These are phyloP conservation scores for Artomyces pyxidatus DNA, from an alignment of 768 basidiomycete genomes.

Conservation along the genomic window DNA sequence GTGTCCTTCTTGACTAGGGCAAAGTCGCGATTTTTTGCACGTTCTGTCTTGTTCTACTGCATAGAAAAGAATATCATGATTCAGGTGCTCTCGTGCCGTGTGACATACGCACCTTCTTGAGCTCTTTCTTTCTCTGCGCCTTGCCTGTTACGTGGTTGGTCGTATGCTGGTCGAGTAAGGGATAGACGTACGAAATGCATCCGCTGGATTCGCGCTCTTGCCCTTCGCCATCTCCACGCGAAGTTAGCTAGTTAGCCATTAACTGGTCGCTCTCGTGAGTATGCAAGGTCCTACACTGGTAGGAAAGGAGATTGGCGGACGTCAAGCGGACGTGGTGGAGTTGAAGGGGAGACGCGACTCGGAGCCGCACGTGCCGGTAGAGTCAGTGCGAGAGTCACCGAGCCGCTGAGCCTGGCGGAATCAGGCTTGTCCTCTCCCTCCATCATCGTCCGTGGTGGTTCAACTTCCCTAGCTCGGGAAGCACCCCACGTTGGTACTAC, in stretches of 20 bases:
- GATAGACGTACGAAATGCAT: slow-evolving; percentile 67
- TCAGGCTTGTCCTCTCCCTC: slow-evolving; percentile 12
- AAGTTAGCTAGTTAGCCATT: too few species aligned
- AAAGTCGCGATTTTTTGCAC: slow-evolving; percentile 78
- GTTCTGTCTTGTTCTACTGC: slow-evolving; percentile 85
- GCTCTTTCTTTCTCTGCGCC: slow-evolving; percentile 85
- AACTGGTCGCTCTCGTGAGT: too few species aligned
- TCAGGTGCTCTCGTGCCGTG: neutral
- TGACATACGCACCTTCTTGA: slow-evolving; percentile 70
- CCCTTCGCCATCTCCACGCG: slow-evolving; percentile 92
- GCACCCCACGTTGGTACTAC: slow-evolving; percentile 23
- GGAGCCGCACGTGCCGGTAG: slow-evolving; percentile 20
- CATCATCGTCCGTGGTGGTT: slow-evolving; percentile 20
- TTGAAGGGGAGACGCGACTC: slow-evolving; percentile 11
- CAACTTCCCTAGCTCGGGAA: slow-evolving; percentile 43
- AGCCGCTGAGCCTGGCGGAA: neutral
- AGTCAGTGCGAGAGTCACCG: slow-evolving; percentile 18
- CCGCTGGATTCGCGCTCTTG: slow-evolving; percentile 88
- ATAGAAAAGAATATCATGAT: slow-evolving; percentile 14
- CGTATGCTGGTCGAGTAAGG: neutral
- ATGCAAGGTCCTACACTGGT: too few species aligned
- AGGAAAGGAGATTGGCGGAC: too few species aligned
- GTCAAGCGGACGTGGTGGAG: neutral
- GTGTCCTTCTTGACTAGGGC: slow-evolving; percentile 95
- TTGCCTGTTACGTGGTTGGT: slow-evolving; percentile 52